Percentiles rank a stretch among this genome's conserved stretches.
These are phyloP conservation scores for Penicillium soppii DNA, from an alignment of 495 filamentous ascomycete genomes.

Conservation along the genomic window DNA sequence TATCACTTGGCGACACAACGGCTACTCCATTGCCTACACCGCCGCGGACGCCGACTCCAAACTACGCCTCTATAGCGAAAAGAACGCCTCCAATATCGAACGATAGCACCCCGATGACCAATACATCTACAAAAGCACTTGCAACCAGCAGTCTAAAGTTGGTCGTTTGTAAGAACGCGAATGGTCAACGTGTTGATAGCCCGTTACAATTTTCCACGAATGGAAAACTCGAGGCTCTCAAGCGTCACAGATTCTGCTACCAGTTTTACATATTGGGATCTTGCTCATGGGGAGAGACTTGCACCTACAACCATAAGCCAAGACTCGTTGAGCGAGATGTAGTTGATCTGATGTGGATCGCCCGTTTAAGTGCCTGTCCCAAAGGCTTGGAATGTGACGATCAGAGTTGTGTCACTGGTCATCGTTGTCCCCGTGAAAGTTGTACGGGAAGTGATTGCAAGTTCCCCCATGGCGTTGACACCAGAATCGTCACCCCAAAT, in stretches of 20 bases:
- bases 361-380: too few species aligned
- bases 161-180: constrained; percentile 15
- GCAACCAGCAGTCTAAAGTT: background rate
- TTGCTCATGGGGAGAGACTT: constrained; percentile 16
- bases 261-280: constrained; percentile 21
- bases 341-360: constrained; percentile 22
- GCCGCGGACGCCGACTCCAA: constrained; percentile 15
- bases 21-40: background rate
- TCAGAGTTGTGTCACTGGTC: too few species aligned
- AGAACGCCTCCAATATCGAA: background rate
- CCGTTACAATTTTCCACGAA: constrained; percentile 15
- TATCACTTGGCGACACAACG: constrained; percentile 13
- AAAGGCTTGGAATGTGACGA: too few species aligned
- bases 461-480: too few species aligned
- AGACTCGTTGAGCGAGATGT: constrained; percentile 18
- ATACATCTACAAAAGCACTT: too few species aligned
- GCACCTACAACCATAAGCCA: constrained; percentile 20
- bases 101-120: background rate
- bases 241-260: constrained; percentile 24
- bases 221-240: constrained; percentile 16
- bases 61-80: constrained; percentile 20
- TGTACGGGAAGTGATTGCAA: too few species aligned
- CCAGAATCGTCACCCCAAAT: too few species aligned
- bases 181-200: constrained; percentile 24
- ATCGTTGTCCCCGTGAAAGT: too few species aligned